Percentiles rank a stretch among this genome's conserved stretches.
These are phyloP conservation scores for Trichoderma hamatum DNA, from an alignment of 2,329 filamentous ascomycete species.

Conservation along the genomic window DNA sequence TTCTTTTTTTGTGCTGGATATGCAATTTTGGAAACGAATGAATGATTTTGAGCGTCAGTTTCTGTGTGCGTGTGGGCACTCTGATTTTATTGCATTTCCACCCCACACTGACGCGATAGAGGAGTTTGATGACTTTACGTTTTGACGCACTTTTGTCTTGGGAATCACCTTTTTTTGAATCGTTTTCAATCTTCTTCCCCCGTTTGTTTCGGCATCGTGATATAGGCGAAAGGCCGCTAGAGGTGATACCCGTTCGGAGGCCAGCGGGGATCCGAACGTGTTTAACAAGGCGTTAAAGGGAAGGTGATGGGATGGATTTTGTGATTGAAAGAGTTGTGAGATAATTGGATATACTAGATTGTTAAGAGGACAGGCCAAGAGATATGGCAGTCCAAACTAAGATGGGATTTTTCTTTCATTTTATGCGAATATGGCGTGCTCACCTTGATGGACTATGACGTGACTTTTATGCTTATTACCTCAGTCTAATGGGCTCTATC, in stretches of 20 bases:
- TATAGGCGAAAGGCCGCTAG: slow-evolving; percentile 27
- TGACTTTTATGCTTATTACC: slow-evolving; percentile 13
- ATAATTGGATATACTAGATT: background rate
- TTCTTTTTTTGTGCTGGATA: background rate
- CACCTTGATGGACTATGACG: slow-evolving; percentile 1
- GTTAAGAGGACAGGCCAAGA: background rate
- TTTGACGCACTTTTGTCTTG: slow-evolving; percentile 31
- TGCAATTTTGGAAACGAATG: slow-evolving; percentile 15
- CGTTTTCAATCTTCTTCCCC: background rate
- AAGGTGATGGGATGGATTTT: slow-evolving; percentile 15
- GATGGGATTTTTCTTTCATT: slow-evolving; percentile 19
- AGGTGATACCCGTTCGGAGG: slow-evolving; percentile 26
- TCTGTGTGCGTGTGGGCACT: slow-evolving; percentile 12
- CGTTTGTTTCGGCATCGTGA: slow-evolving; percentile 29
- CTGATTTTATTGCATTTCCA: slow-evolving; percentile 34
- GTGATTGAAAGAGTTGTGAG: background rate
- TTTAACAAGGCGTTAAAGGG: slow-evolving; percentile 21
- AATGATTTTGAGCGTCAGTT: slow-evolving; percentile 11
- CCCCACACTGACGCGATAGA: slow-evolving; percentile 32
- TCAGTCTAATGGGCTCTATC: background rate
- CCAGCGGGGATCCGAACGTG: slow-evolving; percentile 26
- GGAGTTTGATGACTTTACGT: slow-evolving; percentile 35
- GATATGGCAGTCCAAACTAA: background rate
- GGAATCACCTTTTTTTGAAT: background rate
- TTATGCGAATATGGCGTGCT: slow-evolving; percentile 22